Evolutionary conservation across 164 flowering plant genomes (phyloP), one percentile per base, ranked within the genome.

Genomic region (Pachysandra terminalis): DNA sequence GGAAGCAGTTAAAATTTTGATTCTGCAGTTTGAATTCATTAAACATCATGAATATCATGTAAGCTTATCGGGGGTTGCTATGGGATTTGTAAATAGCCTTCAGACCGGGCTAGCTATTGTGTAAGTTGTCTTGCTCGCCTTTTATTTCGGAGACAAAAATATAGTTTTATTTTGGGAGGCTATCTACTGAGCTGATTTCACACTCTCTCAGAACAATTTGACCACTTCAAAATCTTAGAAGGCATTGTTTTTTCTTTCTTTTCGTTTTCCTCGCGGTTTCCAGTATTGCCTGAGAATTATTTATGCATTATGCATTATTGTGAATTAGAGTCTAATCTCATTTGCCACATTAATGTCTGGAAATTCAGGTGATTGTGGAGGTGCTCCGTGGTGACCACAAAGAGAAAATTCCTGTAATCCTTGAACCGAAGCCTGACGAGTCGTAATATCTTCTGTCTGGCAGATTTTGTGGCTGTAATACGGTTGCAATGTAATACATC

Each of bases 351-450:
- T 16, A 17, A 17, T 17, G 7, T 52, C 55, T 52, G 14, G 55
- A 52, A 52, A 52, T 52, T 17, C 55, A 52, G 55, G 55, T 52
- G 55, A 52, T 52, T 1, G 55, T 52, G 55, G 55, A 52, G 55
- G 55, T 52, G 21, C 7, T 52, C 4, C 55, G 55, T 19, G 55
- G 55, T 17, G 55, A 52, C 21, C 55, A 52, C 21, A 52, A 52
- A 52, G 55, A 52, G 55, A 52, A 52, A 52, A 52, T 52, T 5
- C 55, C 55, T 19, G 55, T 52, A 17, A 7, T 52, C 55, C 55
- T 52, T 52, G 55, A 52, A 52, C 55, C 22, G 21, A 52, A 52
- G 55, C 55, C 55, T 2, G 55, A 19, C 19, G 55, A 52, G 55
- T 52, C 55, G 2, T 52, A 52, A 19, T 19, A 19, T 13, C 22